Evolutionary conservation across 1,284 basidiomycete species (phyloP).

Genomic region (Ceratobasidium theobromae): DNA sequence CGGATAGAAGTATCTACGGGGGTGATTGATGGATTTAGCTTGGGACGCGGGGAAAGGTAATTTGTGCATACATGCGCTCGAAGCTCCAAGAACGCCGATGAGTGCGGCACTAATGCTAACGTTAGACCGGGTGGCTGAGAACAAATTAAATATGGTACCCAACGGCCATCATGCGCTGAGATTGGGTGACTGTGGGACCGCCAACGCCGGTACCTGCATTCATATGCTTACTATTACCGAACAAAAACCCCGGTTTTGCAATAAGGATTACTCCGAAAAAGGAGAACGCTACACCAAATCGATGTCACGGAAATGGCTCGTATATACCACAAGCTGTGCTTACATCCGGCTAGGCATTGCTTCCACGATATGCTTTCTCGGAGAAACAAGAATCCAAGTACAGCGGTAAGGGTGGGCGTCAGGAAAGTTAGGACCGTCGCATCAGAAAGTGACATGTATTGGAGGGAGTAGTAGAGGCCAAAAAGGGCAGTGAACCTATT

Average conservation of each 20-base stretch:
- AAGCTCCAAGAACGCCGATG: conserved; percentile 39
- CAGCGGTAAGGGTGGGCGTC: conserved; percentile 64
- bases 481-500: conserved; percentile 35
- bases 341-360: conserved; percentile 50
- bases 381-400: conserved; percentile 68
- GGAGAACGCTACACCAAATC: conserved; percentile 39
- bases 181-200: conserved; percentile 34
- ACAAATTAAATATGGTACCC: conserved; percentile 32
- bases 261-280: conserved; percentile 48
- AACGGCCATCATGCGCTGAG: conserved; percentile 39
- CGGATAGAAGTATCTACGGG: conserved; percentile 46
- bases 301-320: not conserved
- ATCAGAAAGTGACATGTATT: conserved; percentile 36
- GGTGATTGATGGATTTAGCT: not conserved
- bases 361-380: conserved; percentile 60
- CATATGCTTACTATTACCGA: not conserved
- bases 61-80: conserved; percentile 34
- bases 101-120: conserved; percentile 36
- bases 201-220: not conserved
- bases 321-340: not conserved
- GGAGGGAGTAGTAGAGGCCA: conserved; percentile 34
- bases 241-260: conserved; percentile 34
- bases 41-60: not conserved
- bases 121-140: not conserved
- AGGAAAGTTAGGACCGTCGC: conserved; percentile 43